A percentile compares a stretch with the other conserved stretches of the same genome.
These are phyloP conservation scores for Lentinula lateritia DNA, from an alignment of 768 basidiomycete genomes.

Conservation along the genomic window DNA sequence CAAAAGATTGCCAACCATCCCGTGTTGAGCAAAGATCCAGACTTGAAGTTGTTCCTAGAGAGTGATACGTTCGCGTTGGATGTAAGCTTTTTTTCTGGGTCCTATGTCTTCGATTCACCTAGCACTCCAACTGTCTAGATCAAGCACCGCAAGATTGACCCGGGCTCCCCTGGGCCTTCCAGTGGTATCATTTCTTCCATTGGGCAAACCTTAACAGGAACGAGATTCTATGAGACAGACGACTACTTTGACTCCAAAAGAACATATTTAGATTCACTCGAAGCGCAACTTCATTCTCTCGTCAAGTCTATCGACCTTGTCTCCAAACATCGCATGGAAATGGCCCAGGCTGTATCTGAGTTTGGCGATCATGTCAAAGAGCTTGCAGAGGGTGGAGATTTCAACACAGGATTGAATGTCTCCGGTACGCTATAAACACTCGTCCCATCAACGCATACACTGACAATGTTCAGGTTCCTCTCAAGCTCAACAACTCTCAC, in stretches of 20 bases:
- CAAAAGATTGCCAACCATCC: conserved; percentile 93
- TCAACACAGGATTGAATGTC: background rate
- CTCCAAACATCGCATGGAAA: conserved; percentile 78
- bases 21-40: conserved; percentile 80
- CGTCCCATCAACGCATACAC: background rate
- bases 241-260: conserved; percentile 96
- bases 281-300: conserved; percentile 80
- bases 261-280: conserved; percentile 80
- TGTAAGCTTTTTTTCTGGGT: conserved; percentile 39
- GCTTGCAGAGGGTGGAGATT: conserved; percentile 34
- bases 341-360: conserved; percentile 67
- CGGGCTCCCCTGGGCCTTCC: conserved; percentile 2
- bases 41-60: conserved; percentile 87
- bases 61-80: conserved; percentile 89
- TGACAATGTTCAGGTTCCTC: background rate
- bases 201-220: conserved; percentile 68
- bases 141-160: conserved; percentile 78
- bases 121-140: conserved; percentile 43
- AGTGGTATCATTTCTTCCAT: conserved; percentile 83
- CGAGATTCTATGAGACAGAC: conserved; percentile 84
- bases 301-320: conserved; percentile 84
- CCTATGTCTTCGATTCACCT: background rate
- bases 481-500: conserved; percentile 48
- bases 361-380: conserved; percentile 70
- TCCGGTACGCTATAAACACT: conserved; percentile 37